These are phyloP conservation scores for Cymbopogon citratus DNA, from an alignment of 176 grass and related monocot species.

Conservation along the genomic window DNA sequence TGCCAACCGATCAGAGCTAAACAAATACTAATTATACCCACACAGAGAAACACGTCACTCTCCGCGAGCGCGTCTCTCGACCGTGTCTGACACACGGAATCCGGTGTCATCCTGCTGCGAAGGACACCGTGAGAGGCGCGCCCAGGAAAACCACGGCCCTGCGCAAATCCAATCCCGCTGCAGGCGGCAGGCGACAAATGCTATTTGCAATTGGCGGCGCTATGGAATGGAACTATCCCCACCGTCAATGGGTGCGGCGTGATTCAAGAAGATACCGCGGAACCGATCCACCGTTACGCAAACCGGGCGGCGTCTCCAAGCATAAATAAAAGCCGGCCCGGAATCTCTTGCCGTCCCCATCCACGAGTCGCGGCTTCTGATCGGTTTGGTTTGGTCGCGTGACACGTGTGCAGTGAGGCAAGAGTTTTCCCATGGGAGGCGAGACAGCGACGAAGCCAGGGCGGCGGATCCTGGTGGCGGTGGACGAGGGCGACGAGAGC, in stretches of 20 bases:
- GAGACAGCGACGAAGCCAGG: constrained; percentile 11
- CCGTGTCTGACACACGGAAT: neutral
- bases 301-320: neutral
- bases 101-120: neutral
- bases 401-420: neutral
- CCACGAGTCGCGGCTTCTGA: neutral
- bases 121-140: neutral
- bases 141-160: constrained; percentile 6
- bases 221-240: too few relatives aligned
- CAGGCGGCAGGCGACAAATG: neutral
- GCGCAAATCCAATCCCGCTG: neutral
- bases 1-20: too few relatives aligned
- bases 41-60: too few relatives aligned
- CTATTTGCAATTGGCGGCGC: too few relatives aligned
- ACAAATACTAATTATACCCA: too few relatives aligned
- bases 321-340: neutral
- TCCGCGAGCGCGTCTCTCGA: too few relatives aligned
- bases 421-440: constrained; percentile 5
- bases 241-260: too few relatives aligned
- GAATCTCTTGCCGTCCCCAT: constrained; percentile 8
- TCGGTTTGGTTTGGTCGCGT: neutral
- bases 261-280: neutral
- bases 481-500: constrained; percentile 90
- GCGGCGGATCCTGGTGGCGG: constrained; percentile 55
- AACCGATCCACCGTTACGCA: neutral